Evolutionary conservation across 257 asterid genomes (phyloP).

Genomic region (Solanum lycopersicoides): DNA sequence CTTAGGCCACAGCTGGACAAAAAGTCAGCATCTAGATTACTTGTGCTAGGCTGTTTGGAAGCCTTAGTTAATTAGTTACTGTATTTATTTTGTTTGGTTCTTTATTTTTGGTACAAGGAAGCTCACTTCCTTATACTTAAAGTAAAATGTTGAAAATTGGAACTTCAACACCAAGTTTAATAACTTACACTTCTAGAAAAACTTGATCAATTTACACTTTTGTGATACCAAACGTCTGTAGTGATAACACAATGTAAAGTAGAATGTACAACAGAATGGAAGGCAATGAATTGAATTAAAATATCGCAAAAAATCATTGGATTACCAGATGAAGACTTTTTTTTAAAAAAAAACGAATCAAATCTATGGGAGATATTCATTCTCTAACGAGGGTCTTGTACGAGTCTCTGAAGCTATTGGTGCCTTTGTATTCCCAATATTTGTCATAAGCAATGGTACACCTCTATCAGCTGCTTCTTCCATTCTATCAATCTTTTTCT

Average conservation of each 20-base stretch:
- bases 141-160: not conserved
- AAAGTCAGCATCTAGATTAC: not conserved
- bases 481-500: constrained; percentile 50
- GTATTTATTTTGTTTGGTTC: not conserved
- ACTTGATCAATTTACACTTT: not conserved
- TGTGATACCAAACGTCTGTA: not conserved
- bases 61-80: not conserved
- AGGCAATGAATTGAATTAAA: not conserved
- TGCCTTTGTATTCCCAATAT: constrained; percentile 57
- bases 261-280: not conserved
- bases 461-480: constrained; percentile 73
- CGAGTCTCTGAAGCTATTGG: constrained; percentile 72
- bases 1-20: not conserved
- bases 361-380: constrained; percentile 52
- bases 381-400: constrained; percentile 74
- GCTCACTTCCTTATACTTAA: not conserved
- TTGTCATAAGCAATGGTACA: constrained; percentile 54
- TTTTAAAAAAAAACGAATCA: not conserved
- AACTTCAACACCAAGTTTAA: not conserved
- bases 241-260: not conserved
- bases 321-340: not conserved
- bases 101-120: not conserved
- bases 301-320: not conserved
- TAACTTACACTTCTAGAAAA: not conserved
- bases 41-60: not conserved